Base-by-base conservation (phyloP, 371 early-diverging fungal genomes). In the Syncephalastrum monosporum region DNA sequence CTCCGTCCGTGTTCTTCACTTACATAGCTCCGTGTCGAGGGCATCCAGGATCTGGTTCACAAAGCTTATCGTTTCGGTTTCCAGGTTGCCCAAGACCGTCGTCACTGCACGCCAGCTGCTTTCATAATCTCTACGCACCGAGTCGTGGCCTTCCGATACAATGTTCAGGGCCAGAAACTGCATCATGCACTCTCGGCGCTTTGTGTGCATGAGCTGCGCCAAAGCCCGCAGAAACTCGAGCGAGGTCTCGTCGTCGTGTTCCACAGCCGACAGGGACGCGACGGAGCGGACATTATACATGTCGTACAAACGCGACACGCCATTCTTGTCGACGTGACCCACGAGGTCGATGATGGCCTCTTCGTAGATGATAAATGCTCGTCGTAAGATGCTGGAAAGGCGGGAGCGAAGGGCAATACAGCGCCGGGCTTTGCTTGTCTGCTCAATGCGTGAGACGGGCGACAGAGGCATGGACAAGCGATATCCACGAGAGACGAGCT, bases 401-500 rank as follows among this genome's bases (percentile, higher is more conserved):
- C 56, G 50, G 15, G 64, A 60, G 12, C 80, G 67, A 21, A 77
- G 55, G n/a, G 47, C 59, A 12, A 67, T 60, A 55, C 87, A 86
- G 27, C 83, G 79, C 14, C 81, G 75, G 24, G 72, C 65, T 43
- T 79, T 78, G 15, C 78, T 73, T 4, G 71, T 72, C 61, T 86
- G 87, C 53, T 87, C 87, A 24, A 87, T 87, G 8, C 87, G 82
- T 13, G 84, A 82, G 24, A 85, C 83, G 5, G 87, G 87, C 6
- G 85, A 79, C 2, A 84, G 67, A 0, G 85, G 85, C 1, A 79
- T 81, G 0, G 85, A 84, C 8, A 87, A 68, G 43, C 87, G 72
- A 55, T 87, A 89, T 1, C 89, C 89, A 27, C 87, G 80, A 16
- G 89, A 83, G 3, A 89, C 86, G 0, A 89, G 74, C 55, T 89